A percentile compares a stretch with the other conserved stretches of the same genome.
Evolutionary conservation across 202 grass and related monocot species (phyloP).

Genomic region (Zizania palustris): DNA sequence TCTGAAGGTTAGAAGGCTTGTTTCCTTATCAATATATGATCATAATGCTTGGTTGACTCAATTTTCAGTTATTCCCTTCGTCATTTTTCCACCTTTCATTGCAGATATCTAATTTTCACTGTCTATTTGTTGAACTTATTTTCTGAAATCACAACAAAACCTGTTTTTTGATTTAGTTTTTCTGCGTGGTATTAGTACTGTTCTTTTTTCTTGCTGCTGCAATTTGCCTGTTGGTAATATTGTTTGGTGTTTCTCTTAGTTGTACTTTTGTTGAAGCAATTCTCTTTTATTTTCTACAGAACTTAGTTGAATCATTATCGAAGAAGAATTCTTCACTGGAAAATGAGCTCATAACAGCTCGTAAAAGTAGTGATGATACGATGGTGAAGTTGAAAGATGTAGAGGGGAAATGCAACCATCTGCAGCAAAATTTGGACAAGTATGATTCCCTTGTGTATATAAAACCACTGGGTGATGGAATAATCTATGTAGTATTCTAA

Average conservation of each 20-base stretch:
- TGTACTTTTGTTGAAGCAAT: conserved; percentile 23
- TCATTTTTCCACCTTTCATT: conserved; percentile 7
- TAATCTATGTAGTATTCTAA: not conserved
- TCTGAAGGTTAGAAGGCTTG: conserved; percentile 66
- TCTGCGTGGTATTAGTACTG: conserved; percentile 21
- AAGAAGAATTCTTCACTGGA: conserved; percentile 73
- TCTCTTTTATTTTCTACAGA: conserved; percentile 55
- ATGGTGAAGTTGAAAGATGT: conserved; percentile 80
- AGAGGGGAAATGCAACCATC: conserved; percentile 73
- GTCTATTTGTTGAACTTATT: not conserved
- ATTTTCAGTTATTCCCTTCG: conserved; percentile 21
- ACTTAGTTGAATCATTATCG: conserved; percentile 68
- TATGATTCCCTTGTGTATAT: conserved; percentile 45
- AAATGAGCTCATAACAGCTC: conserved; percentile 63
- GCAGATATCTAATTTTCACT: conserved; percentile 1
- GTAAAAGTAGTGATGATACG: conserved; percentile 71
- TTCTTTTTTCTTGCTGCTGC: conserved; percentile 15
- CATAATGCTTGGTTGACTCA: not conserved
- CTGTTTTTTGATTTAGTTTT: not conserved
- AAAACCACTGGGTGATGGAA: conserved; percentile 32
- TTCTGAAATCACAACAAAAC: not conserved
- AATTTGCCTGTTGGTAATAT: not conserved
- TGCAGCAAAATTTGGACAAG: conserved; percentile 88
- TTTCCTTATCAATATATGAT: conserved; percentile 26
- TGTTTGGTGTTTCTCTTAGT: conserved; percentile 2